Base-by-base conservation (phyloP, 306 rosid genomes). In the Cajanus cajan region DNA sequence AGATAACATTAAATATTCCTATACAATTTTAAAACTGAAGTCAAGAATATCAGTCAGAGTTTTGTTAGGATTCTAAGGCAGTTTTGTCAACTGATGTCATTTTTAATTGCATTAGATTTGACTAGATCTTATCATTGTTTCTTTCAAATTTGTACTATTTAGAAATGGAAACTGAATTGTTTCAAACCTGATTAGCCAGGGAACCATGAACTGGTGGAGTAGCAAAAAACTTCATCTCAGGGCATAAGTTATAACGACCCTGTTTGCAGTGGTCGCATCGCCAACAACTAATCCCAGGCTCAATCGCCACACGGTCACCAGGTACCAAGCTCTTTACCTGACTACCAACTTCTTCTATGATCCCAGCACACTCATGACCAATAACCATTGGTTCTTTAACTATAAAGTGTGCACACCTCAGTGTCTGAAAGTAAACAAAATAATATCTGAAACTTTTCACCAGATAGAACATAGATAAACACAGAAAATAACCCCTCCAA, bases 351-450 rank as follows among this genome's bases (percentile, higher is more conserved):
- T 89, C 96, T 77, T 88, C 98, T 57, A 94, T 83, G 52, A 90
- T 82, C 83, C 98, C 98, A 66, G 97, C 97, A 78, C 98, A 92
- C 87, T 94, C 98, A 77, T 94, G 98, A 66, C 98, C 98, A 57
- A 94, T 90, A 3, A 92, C 97, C 96, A 94, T 94, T 44, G 98
- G 98, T 87, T 94, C 96, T 83, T 82, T 86, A 39, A 92, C 97
- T 28, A 92, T 36, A 62, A 84, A 92, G 79, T 94, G 88, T 33
- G 98, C 98, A 66, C 81, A 84, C 81, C 88, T 92, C 93, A 94
- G 2, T 24, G 86, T 80, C 98, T 94, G 88, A 74, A 69, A 80
- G 67, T 18, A 79, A 25, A 83, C 8, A 8, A 61, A 84, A 59
- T 47, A 82, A 74, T 10, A 51, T 44, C 64, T 45, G 21, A 40